These are phyloP conservation scores for Pinus albicaulis DNA, from an alignment of 75 land plant genomes.

Conservation along the genomic window DNA sequence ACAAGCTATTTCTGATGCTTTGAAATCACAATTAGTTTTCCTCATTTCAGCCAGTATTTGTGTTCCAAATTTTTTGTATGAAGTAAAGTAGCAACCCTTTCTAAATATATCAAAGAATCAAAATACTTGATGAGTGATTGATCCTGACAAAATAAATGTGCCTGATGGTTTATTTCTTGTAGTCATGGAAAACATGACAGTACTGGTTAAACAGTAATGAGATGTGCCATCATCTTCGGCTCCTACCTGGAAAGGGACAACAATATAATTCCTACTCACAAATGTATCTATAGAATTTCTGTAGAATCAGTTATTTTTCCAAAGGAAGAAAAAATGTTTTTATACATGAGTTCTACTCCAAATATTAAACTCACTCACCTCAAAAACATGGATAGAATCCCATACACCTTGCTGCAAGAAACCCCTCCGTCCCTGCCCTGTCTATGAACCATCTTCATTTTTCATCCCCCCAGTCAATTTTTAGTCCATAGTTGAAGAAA, in stretches of 20 bases:
- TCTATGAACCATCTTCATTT: slow-evolving; percentile 78
- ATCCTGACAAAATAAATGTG: slow-evolving; percentile 83
- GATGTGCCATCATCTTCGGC: slow-evolving; percentile 65
- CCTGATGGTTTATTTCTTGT: slow-evolving; percentile 62
- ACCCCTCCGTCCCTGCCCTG: slow-evolving; percentile 81
- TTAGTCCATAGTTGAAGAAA: slow-evolving; percentile 4
- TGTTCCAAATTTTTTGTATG: background rate
- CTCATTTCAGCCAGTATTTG: background rate
- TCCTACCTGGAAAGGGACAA: slow-evolving; percentile 45
- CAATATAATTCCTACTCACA: background rate
- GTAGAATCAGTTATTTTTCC: background rate
- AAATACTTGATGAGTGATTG: slow-evolving; percentile 88
- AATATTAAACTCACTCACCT: slow-evolving; percentile 35
- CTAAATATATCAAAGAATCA: background rate
- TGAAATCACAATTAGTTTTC: background rate
- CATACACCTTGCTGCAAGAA: slow-evolving; percentile 80
- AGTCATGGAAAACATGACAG: slow-evolving; percentile 95
- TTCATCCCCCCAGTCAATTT: background rate
- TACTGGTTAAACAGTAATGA: slow-evolving; percentile 85
- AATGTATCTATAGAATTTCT: background rate
- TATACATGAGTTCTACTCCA: background rate
- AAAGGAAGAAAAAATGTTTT: background rate
- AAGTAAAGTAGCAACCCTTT: background rate
- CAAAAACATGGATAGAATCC: slow-evolving; percentile 96
- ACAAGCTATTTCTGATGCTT: background rate